Evolutionary conservation across 148 eudicot species (phyloP).

Genomic region (Polygonum maritimum): DNA sequence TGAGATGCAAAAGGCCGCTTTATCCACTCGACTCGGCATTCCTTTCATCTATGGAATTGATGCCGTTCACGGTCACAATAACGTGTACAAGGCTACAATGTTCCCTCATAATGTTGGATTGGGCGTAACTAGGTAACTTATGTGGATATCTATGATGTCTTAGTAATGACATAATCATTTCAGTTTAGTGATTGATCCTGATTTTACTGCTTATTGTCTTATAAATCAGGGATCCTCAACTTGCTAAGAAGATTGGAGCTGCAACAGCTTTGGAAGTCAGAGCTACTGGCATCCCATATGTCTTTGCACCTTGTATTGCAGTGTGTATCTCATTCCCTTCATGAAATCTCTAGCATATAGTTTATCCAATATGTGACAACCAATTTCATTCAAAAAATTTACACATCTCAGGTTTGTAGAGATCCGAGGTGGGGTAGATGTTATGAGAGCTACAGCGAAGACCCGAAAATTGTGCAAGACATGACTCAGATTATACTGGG

Average conservation of each 20-base stretch:
- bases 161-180: neutral
- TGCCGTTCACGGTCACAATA: slow-evolving; percentile 78
- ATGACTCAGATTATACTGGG: slow-evolving; percentile 74
- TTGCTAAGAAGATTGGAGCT: slow-evolving; percentile 63
- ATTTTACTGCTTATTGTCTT: neutral
- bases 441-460: slow-evolving; percentile 80
- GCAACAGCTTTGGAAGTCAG: slow-evolving; percentile 80
- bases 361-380: neutral
- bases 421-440: slow-evolving; percentile 97
- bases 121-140: slow-evolving; percentile 69
- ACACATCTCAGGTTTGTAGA: slow-evolving; percentile 52
- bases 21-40: slow-evolving; percentile 68
- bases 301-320: slow-evolving; percentile 73
- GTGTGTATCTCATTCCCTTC: slow-evolving; percentile 20
- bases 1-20: slow-evolving; percentile 56
- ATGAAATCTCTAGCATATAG: neutral
- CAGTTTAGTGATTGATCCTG: neutral
- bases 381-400: neutral
- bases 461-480: slow-evolving; percentile 53
- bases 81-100: slow-evolving; percentile 66
- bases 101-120: slow-evolving; percentile 82
- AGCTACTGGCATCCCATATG: slow-evolving; percentile 70
- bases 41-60: slow-evolving; percentile 90
- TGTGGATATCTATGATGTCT: neutral
- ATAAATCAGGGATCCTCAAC: slow-evolving; percentile 49